Conservation (phyloP, 495 filamentous ascomycete species). For the Lentithecium fluviatile region DNA sequence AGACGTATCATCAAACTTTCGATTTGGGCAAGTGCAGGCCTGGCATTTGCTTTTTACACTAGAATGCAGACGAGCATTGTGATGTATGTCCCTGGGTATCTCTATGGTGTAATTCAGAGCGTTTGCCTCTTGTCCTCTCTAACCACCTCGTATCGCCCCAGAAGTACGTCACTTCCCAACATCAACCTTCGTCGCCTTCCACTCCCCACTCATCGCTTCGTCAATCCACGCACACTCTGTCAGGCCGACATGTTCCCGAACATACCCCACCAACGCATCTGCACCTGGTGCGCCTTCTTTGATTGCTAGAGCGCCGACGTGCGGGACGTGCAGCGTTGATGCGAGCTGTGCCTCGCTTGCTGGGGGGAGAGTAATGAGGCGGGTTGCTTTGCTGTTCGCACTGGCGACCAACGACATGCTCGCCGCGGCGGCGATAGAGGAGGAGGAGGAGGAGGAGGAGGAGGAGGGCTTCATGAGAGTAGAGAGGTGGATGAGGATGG, state of each 20-base stretch:
- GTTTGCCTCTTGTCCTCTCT: too few relatives aligned
- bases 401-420: too few relatives aligned
- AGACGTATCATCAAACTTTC: background rate
- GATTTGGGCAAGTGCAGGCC: too few relatives aligned
- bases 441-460: slow-evolving; percentile 53
- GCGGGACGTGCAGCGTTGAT: slow-evolving; percentile 54
- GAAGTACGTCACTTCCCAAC: background rate
- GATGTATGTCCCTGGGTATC: too few relatives aligned
- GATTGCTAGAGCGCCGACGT: slow-evolving; percentile 60
- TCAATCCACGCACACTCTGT: slow-evolving; percentile 44
- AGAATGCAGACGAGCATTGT: too few relatives aligned
- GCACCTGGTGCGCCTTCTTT: slow-evolving; percentile 50
- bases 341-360: slow-evolving; percentile 53
- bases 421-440: too few relatives aligned
- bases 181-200: slow-evolving; percentile 8
- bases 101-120: too few relatives aligned
- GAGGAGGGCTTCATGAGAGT: slow-evolving; percentile 53
- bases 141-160: too few relatives aligned
- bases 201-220: slow-evolving; percentile 30
- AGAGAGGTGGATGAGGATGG: slow-evolving; percentile 36
- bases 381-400: slow-evolving; percentile 44
- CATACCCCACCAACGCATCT: slow-evolving; percentile 52
- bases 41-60: too few relatives aligned
- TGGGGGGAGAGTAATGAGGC: slow-evolving; percentile 57
- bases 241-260: slow-evolving; percentile 48